Evolutionary conservation across 1,139 yeast species (phyloP).

Genomic region (Saccharomyces hybrid): DNA sequence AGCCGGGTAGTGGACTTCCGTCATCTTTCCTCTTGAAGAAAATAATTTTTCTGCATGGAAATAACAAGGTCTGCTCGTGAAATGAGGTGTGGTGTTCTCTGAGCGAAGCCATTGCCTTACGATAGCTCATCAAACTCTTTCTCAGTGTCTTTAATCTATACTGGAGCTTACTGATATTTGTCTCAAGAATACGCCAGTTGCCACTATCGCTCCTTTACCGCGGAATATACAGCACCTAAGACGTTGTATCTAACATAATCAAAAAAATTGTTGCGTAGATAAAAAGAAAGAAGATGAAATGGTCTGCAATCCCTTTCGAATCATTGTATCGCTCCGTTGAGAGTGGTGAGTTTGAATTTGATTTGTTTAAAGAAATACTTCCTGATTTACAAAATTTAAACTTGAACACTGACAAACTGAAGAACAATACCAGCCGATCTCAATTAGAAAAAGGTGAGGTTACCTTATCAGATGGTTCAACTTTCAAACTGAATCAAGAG

Average conservation of each 20-base stretch:
- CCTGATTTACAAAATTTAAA: constrained; percentile 26
- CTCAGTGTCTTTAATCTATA: neutral
- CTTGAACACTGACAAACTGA: constrained; percentile 22
- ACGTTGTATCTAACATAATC: neutral
- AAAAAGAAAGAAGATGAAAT: constrained; percentile 15
- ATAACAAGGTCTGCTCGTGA: neutral
- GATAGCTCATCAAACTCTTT: neutral
- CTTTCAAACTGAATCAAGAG: constrained; percentile 45
- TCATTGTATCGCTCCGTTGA: constrained; percentile 27
- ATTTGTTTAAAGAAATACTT: constrained; percentile 19
- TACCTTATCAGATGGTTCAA: constrained; percentile 40
- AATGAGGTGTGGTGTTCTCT: neutral
- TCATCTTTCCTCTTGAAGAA: neutral
- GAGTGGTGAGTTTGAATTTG: constrained; percentile 16
- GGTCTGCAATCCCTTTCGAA: constrained; percentile 24
- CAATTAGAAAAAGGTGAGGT: constrained; percentile 48
- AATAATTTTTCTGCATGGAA: neutral
- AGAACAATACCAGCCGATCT: constrained; percentile 49
- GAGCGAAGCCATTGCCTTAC: neutral
- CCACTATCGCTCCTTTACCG: neutral
- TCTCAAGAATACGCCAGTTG: neutral
- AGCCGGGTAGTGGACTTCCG: neutral
- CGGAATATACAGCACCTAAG: neutral
- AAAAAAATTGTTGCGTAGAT: neutral
- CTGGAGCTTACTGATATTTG: neutral